These are phyloP conservation scores for Leavenworthia alabamica DNA, from an alignment of 345 rosid genomes.

Conservation along the genomic window DNA sequence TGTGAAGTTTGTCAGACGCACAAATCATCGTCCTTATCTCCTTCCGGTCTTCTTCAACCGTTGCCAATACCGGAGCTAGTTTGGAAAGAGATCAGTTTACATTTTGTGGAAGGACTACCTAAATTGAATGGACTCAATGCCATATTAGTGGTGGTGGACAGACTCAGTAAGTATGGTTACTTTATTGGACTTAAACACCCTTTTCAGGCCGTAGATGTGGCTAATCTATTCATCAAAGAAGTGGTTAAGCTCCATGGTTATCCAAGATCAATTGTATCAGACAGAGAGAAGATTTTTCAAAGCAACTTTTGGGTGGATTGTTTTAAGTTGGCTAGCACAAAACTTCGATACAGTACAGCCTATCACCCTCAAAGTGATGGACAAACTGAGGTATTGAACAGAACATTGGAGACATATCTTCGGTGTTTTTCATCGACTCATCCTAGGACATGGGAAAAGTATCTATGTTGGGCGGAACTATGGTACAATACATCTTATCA, in stretches of 20 bases:
- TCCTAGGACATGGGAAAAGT: too few relatives aligned
- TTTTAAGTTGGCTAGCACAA: too few relatives aligned
- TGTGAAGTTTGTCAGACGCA: neutral
- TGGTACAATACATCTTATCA: too few relatives aligned
- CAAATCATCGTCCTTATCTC: neutral
- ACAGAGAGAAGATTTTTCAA: neutral
- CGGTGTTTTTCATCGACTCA: too few relatives aligned
- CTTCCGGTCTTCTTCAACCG: too few relatives aligned
- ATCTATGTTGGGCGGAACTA: too few relatives aligned
- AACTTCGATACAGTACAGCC: too few relatives aligned
- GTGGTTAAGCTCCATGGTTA: neutral
- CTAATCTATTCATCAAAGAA: neutral
- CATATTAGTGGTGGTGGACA: neutral
- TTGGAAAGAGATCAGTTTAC: neutral
- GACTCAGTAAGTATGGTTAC: neutral
- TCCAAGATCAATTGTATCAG: neutral
- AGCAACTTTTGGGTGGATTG: neutral
- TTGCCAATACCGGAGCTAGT: too few relatives aligned
- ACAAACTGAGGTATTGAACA: too few relatives aligned
- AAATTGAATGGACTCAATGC: neutral
- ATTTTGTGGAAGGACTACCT: neutral
- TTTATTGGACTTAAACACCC: neutral
- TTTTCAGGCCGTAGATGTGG: neutral
- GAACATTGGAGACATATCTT: too few relatives aligned
- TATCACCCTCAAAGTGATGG: too few relatives aligned